A percentile compares a stretch with the other conserved stretches of the same genome.
Evolutionary conservation across 306 rosid species (phyloP).

Genomic region (Hylodesmum podocarpum): DNA sequence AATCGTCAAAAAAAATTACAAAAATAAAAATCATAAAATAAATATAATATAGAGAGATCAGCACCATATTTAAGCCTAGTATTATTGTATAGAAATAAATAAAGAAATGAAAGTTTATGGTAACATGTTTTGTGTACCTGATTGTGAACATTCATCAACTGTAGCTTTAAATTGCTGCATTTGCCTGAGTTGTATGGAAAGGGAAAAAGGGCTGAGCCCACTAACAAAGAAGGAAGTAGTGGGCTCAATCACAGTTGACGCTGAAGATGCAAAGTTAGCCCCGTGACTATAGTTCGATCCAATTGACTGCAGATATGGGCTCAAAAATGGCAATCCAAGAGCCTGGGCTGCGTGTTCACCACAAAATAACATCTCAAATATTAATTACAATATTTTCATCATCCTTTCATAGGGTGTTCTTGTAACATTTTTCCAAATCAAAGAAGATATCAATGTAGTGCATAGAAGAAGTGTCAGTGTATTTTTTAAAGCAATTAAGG

Average conservation of each 20-base stretch:
- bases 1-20: too few species aligned
- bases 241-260: conserved; percentile 75
- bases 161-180: conserved; percentile 64
- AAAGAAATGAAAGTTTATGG: neutral
- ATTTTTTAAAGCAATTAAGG: too few species aligned
- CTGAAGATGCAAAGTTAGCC: conserved; percentile 72
- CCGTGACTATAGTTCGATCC: conserved; percentile 68
- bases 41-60: too few species aligned
- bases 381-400: too few species aligned
- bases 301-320: conserved; percentile 75
- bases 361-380: neutral
- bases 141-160: conserved; percentile 48
- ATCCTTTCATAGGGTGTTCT: too few species aligned
- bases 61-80: too few species aligned
- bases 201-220: conserved; percentile 80
- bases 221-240: conserved; percentile 50
- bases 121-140: conserved; percentile 31
- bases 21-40: too few species aligned
- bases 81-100: neutral
- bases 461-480: too few species aligned
- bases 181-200: conserved; percentile 79
- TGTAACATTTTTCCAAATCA: too few species aligned
- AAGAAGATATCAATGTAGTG: too few species aligned
- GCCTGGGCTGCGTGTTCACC: conserved; percentile 56
- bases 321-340: conserved; percentile 62